A percentile compares a stretch with the other conserved stretches of the same genome.
phyloP scores from a whole-genome alignment of 352 stramenopile species.

The Peronospora belbahrii region DNA sequence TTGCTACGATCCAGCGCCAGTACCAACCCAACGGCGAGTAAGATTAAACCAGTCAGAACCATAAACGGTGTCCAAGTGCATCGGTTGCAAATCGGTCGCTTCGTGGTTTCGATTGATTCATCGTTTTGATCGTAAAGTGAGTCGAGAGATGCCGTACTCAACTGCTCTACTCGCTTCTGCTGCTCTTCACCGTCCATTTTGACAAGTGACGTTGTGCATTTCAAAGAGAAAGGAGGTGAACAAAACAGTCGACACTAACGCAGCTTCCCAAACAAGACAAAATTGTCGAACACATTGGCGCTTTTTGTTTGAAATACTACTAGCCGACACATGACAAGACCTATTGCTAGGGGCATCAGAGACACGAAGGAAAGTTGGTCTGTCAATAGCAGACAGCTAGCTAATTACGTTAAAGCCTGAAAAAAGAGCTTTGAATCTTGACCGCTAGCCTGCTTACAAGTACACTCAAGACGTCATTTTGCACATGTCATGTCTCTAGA shows the following conservation, averaged over 20 bases:
- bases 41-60: conserved; percentile 7
- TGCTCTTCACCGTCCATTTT: conserved; percentile 17
- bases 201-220: conserved; percentile 9
- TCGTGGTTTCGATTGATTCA: not conserved
- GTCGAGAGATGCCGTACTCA: conserved; percentile 27
- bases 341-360: not conserved
- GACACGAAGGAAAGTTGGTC: not conserved
- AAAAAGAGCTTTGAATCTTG: no score
- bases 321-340: not conserved
- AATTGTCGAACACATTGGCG: conserved; percentile 1
- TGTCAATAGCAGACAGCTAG: not conserved
- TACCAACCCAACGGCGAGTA: conserved; percentile 18
- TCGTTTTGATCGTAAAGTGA: conserved; percentile 10
- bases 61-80: conserved; percentile 8
- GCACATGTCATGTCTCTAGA: conserved; percentile 7
- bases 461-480: no score
- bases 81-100: not conserved
- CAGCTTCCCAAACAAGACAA: conserved; percentile 13
- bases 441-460: no score
- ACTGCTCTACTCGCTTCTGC: conserved; percentile 10
- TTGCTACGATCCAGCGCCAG: conserved; percentile 11
- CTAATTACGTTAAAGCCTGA: no score
- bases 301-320: not conserved
- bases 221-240: conserved; percentile 3
- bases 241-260: conserved; percentile 8